Evolutionary conservation across 2,329 filamentous ascomycete species (phyloP), one percentile per base, ranked within the genome.

Genomic region (Cladosporium austrohemisphaericum): DNA sequence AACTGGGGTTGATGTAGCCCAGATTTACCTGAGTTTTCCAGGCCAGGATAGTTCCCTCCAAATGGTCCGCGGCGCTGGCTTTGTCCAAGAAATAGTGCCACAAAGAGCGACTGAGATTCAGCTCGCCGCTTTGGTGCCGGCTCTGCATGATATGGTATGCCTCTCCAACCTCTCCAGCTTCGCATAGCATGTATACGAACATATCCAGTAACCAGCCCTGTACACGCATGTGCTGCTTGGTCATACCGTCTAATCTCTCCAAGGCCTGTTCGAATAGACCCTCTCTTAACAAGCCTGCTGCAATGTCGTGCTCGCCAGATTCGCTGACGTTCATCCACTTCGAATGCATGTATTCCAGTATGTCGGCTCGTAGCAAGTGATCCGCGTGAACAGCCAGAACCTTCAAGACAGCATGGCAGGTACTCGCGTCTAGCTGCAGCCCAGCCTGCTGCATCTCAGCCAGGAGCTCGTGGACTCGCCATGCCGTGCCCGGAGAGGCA

Each of bases 351-450:
- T 84, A 83, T 48, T 80, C 71, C 31, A 96, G 71, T 3, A 95
- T 76, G 28, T 84, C 76, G 46, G 80, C 78, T 28, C 90, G 83
- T 19, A 93, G 71, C 5, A 89, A 57, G 59, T 94, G 92, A 67
- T 97, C 87, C 0, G 92, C 88, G 64, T 97, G 93, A 7, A 93
- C 80, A 0, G 87, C 81, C 19, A 96, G 74, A 63, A 85, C 83
- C 66, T 83, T 80, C 31, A 96, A 70, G 2, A 85, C 80, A 53
- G 80, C 80, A 65, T 91, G 84, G 60, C 88, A 92, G 2, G 86
- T 76, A 3, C 75, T 74, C 1, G 77, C 76, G 56, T 89, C 86
- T 6, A 81, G 75, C 33, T 79, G 70, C 36, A 96, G 73, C 0
- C 74, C 76, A 33, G 76, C 72, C 1, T 69, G 64, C 35, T 76